A percentile compares a stretch with the other conserved stretches of the same genome.
These are phyloP conservation scores for Claviceps maximensis DNA, from an alignment of 2,329 filamentous ascomycete species.

Conservation along the genomic window DNA sequence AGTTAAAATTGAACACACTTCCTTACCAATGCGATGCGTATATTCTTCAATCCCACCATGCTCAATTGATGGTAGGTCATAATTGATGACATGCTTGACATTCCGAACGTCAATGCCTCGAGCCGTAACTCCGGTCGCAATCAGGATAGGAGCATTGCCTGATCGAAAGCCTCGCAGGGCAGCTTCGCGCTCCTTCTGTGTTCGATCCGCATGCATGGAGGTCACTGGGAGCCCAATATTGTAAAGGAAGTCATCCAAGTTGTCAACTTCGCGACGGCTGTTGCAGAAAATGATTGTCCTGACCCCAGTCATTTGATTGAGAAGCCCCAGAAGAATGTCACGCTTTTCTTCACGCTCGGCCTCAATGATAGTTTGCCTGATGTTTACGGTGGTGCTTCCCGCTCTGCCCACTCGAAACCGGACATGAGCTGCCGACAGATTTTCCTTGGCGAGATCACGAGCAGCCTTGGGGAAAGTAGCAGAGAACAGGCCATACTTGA, in stretches of 20 bases:
- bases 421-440: constrained; percentile 60
- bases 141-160: constrained; percentile 63
- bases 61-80: constrained; percentile 59
- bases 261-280: constrained; percentile 62
- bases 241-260: constrained; percentile 77
- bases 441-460: constrained; percentile 62
- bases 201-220: constrained; percentile 78
- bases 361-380: constrained; percentile 62
- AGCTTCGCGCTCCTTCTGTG: constrained; percentile 83
- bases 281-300: constrained; percentile 89
- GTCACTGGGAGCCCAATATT: constrained; percentile 69
- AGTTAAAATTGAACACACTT: not conserved
- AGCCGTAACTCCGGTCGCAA: constrained; percentile 76
- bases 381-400: constrained; percentile 71
- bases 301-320: constrained; percentile 55
- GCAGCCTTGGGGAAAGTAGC: constrained; percentile 81
- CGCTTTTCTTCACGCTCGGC: constrained; percentile 56
- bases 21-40: constrained; percentile 78
- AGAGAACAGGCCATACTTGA: constrained; percentile 74
- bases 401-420: constrained; percentile 79
- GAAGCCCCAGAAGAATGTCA: constrained; percentile 55
- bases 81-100: constrained; percentile 88
- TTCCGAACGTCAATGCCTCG: constrained; percentile 83
- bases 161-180: constrained; percentile 73
- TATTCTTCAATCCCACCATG: constrained; percentile 92